Conservation (phyloP, 345 rosid genomes). For the Excoecaria cochinchinensis region DNA sequence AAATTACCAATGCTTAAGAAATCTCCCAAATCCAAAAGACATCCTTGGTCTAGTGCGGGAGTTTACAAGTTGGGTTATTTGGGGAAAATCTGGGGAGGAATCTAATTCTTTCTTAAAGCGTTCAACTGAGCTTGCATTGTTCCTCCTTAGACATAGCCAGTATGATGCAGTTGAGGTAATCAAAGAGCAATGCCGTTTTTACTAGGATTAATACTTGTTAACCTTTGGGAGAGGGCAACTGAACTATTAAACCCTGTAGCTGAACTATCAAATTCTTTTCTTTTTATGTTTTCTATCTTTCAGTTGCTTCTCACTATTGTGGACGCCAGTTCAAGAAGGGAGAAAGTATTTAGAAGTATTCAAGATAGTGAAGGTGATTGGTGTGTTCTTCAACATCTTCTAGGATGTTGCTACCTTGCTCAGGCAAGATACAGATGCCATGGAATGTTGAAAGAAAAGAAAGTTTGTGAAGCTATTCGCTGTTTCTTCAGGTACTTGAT, state of each 20-base stretch:
- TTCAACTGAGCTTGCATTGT: slow-evolving; percentile 66
- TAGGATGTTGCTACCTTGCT: slow-evolving; percentile 86
- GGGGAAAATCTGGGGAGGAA: slow-evolving; percentile 64
- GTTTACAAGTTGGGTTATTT: slow-evolving; percentile 78
- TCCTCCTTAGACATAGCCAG: slow-evolving; percentile 78
- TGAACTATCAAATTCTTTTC: not conserved
- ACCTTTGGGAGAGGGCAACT: slow-evolving; percentile 19
- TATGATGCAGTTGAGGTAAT: slow-evolving; percentile 85
- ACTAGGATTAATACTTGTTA: slow-evolving; percentile 1
- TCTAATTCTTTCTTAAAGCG: slow-evolving; percentile 67
- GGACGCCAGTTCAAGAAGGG: slow-evolving; percentile 67
- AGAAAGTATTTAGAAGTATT: slow-evolving; percentile 62
- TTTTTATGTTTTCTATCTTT: slow-evolving; percentile 7
- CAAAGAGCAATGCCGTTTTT: not conserved
- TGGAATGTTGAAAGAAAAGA: slow-evolving; percentile 60
- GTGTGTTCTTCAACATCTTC: slow-evolving; percentile 87
- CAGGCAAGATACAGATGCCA: slow-evolving; percentile 65
- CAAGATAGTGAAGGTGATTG: slow-evolving; percentile 74
- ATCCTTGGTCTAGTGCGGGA: slow-evolving; percentile 53
- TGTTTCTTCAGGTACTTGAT: slow-evolving; percentile 77
- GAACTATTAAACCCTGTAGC: slow-evolving; percentile 6
- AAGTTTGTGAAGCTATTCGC: slow-evolving; percentile 75
- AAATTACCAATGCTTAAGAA: slow-evolving; percentile 27
- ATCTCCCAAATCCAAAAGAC: slow-evolving; percentile 58
- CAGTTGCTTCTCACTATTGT: slow-evolving; percentile 63